A percentile compares a stretch with the other conserved stretches of the same genome.
phyloP scores from a whole-genome alignment of 805 yeast genomes.

The Vanderwaltozyma polyspora region DNA sequence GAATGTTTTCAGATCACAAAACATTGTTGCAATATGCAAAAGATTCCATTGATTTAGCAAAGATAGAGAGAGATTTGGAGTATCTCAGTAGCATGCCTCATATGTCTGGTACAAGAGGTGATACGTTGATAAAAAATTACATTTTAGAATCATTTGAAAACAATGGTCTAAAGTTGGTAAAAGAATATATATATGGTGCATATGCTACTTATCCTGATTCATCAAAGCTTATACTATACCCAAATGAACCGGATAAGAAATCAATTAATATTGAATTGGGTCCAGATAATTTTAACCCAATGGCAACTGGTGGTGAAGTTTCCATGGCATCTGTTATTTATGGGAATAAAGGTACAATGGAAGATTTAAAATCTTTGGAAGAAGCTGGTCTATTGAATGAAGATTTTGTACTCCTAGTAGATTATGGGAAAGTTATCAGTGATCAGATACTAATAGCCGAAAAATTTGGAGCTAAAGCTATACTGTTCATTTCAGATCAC shows the following conservation, averaged over 20 bases:
- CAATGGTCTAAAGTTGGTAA: conserved; percentile 39
- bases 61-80: conserved; percentile 55
- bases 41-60: conserved; percentile 37
- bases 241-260: conserved; percentile 16
- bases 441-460: conserved; percentile 45
- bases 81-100: conserved; percentile 73
- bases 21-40: conserved; percentile 37
- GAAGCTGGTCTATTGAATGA: conserved; percentile 29
- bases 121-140: conserved; percentile 53
- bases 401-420: conserved; percentile 47
- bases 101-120: conserved; percentile 81
- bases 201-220: conserved; percentile 55
- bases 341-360: conserved; percentile 51
- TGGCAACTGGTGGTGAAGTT: conserved; percentile 47
- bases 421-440: conserved; percentile 46
- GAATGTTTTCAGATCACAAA: conserved; percentile 50
- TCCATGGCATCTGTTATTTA: conserved; percentile 41
- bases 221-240: conserved; percentile 13
- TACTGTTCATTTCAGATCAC: conserved; percentile 52
- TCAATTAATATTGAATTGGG: conserved; percentile 15
- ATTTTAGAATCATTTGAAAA: conserved; percentile 46
- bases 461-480: conserved; percentile 44
- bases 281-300: conserved; percentile 49
- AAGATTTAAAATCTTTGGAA: conserved; percentile 39
- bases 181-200: conserved; percentile 33